Evolutionary conservation across 352 stramenopile genomes (phyloP).

Genomic region (Globisporangium paroecandrum): DNA sequence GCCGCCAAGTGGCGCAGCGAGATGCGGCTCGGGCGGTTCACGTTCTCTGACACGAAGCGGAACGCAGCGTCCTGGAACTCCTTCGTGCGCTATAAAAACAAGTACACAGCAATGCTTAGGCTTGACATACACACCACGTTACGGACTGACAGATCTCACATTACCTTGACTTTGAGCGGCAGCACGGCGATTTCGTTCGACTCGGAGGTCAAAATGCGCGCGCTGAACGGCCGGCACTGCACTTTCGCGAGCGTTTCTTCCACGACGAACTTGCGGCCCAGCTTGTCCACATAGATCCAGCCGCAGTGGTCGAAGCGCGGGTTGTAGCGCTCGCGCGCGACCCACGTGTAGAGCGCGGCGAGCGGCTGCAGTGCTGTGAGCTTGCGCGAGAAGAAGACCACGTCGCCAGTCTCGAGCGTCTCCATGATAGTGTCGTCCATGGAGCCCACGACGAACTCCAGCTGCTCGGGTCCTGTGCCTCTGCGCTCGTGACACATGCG

Average conservation of each 20-base stretch:
- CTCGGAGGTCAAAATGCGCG: constrained; percentile 68
- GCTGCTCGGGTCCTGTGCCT: constrained; percentile 26
- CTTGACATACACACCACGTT: background rate
- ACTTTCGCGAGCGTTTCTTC: constrained; percentile 80
- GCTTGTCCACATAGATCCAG: constrained; percentile 74
- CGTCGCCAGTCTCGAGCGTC: constrained; percentile 79
- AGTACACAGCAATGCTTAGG: background rate
- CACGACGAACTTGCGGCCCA: constrained; percentile 81
- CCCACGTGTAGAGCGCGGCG: constrained; percentile 64
- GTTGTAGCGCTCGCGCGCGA: constrained; percentile 46
- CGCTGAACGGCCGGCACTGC: constrained; percentile 74
- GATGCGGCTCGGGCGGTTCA: constrained; percentile 53
- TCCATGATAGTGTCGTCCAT: constrained; percentile 88
- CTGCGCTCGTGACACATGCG: constrained; percentile 44
- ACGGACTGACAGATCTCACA: background rate
- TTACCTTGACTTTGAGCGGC: constrained; percentile 53
- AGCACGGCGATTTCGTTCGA: constrained; percentile 76
- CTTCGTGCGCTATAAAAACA: constrained; percentile 38
- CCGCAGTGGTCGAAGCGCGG: constrained; percentile 80
- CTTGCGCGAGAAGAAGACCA: constrained; percentile 77
- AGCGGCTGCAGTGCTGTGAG: constrained; percentile 70
- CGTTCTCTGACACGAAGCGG: constrained; percentile 52
- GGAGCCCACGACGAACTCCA: constrained; percentile 72
- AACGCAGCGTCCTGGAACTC: constrained; percentile 57
- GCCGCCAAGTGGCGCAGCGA: constrained; percentile 52